Base-by-base conservation (phyloP, 73 alveolate species). In the Stentor roeselii region DNA sequence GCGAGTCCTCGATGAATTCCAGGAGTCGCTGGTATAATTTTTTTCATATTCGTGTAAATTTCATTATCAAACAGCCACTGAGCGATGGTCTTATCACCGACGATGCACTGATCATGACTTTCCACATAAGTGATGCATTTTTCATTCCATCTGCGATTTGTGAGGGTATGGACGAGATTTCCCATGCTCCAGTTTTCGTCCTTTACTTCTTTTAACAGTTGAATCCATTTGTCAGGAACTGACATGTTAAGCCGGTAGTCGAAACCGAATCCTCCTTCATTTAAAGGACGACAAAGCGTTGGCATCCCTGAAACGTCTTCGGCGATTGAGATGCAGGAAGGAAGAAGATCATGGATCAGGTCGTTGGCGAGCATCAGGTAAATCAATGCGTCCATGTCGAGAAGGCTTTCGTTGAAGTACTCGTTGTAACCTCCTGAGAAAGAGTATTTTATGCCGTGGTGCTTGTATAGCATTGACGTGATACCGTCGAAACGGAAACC, bases 261-360 rank as follows among this genome's bases (percentile, higher is more conserved):
- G 77, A 98, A 98, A 36, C 99, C 99, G 50, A 96, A 89, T 3
- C 99, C 99, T 15, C 99, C 99, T n/a, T 98, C 98, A 75, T 91
- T 93, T 31, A 98, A 83, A 3, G 97, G 96, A 37, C 98, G 74
- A 82, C 99, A 96, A 35, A 97, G 92, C 27, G 98, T 95, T 15
- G 99, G 99, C 98, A 96, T 93, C 75, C 99, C 99, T 27, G 98
- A 88, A 11, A 96, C 99, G 86, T 98, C 99, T 86, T 98, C 99
- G 2, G 99, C 99, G 14, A 98, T 89, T 1, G 99, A 91, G 85
- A 98, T 95, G 21, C 99, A 99, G 60, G 93, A 89, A 21, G 99
- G 99, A 86, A 85, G 50, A 30, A 96, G 83, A 67, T 82, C 75
- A 88, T 98, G 99, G 38, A 93, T 91, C 58, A 98, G 83, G 74